Base-by-base conservation (phyloP, 306 rosid species). In the Begonia fuchsioides region DNA sequence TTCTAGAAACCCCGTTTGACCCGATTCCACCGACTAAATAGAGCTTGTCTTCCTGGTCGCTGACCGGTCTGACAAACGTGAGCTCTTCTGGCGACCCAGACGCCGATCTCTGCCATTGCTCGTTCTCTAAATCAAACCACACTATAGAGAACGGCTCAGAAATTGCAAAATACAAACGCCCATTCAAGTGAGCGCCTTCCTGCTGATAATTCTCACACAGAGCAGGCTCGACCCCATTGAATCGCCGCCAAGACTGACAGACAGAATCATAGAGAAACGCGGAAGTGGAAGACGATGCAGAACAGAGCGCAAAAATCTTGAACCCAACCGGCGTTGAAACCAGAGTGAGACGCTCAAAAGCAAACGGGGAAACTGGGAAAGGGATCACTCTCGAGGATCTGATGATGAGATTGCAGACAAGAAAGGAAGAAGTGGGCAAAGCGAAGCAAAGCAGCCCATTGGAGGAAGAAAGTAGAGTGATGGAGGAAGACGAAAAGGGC, bases 21-120 rank as follows among this genome's bases (percentile, higher is more conserved):
- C 98, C 98, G 14, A 79, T 47, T 12, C 98, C 98, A 18, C 98
- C 94, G 41, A 90, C 51, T 77, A 90, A 18, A 40, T 62, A 81
- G 62, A 90, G 13, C 38, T 53, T 79, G 6, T 63, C 78, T n/a
- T 41, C 64, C 43, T 62, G 81, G 40, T 64, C 61, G 35, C 80
- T 71, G 43, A 76, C 81, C 51, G 85, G 54, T 41, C 98, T 60
- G 14, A 56, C 79, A 57, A 90, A 90, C n/a, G 75, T 69, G 1
- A 90, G 57, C 2, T 69, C 76, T 6, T 11, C 13, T 0, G 98
- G 98, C 40, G 76, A 59, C 49, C 49, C 69, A 2, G 51, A 43
- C 13, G n/a, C 11, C 0, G 56, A 38, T 38, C 59, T 70, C 64
- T 60, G 67, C 95, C 94, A 90, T 39, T 15, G 58, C 8, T 88